A percentile compares a stretch with the other conserved stretches of the same genome.
These are phyloP conservation scores for Acer campestre DNA, from an alignment of 345 rosid species.

Conservation along the genomic window DNA sequence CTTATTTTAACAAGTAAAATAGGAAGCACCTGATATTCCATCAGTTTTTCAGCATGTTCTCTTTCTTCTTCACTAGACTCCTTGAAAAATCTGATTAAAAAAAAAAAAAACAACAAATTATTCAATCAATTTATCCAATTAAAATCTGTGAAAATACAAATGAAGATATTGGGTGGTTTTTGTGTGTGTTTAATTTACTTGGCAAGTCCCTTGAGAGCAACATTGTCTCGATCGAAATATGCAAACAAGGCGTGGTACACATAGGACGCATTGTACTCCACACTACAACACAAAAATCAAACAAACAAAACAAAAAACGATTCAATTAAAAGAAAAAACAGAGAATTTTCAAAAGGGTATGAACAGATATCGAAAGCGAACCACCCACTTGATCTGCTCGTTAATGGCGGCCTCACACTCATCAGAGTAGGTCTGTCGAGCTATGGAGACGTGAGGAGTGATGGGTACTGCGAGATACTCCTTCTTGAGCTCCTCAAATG, in stretches of 20 bases:
- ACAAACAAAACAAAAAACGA: not conserved
- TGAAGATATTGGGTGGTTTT: not conserved
- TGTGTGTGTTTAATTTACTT: constrained; percentile 43
- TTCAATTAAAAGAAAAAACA: not conserved
- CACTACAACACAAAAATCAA: constrained; percentile 43
- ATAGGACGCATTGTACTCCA: constrained; percentile 81
- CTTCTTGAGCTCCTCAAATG: constrained; percentile 80
- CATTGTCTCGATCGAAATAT: constrained; percentile 82
- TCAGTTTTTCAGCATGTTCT: constrained; percentile 76
- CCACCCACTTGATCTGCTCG: constrained; percentile 88
- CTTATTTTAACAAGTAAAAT: not conserved
- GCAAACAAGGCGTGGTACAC: constrained; percentile 84
- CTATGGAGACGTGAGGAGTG: constrained; percentile 52
- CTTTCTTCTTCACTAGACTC: constrained; percentile 92
- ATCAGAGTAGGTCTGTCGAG: constrained; percentile 60
- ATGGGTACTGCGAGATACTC: constrained; percentile 55
- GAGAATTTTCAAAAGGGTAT: not conserved
- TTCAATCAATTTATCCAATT: constrained; percentile 1
- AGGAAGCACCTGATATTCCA: constrained; percentile 69
- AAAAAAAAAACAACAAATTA: not conserved
- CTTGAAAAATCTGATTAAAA: constrained; percentile 68
- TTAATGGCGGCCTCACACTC: constrained; percentile 64
- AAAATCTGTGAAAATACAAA: not conserved
- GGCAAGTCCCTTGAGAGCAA: constrained; percentile 72
- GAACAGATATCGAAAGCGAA: not conserved